Evolutionary conservation across 1,139 yeast genomes (phyloP), one percentile per base, ranked within the genome.

Genomic region (Meyerozyma smithsonii): DNA sequence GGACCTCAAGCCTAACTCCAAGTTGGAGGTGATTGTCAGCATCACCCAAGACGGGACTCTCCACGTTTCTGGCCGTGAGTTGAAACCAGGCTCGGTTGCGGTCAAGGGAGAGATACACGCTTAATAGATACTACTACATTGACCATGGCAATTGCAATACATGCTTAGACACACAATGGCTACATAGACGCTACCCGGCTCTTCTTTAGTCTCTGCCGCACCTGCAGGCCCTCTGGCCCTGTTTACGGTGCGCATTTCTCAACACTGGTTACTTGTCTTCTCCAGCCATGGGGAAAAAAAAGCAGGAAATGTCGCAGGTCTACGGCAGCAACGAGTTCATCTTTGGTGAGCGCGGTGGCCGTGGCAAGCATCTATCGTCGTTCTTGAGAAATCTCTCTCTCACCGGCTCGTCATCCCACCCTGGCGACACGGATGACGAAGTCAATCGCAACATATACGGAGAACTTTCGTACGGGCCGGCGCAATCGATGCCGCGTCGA

Each of bases 21-120:
- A 74, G 55, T 76, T 90, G 51, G 96, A 92, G 68, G 81, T 90
- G 42, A 77, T 79, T 51, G 77, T 90, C 52, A 89, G 85, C 72
- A 81, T 92, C 55, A 83, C 88, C 55, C 86, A 80, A 60, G 95
- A 87, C 43, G 90, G 95, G 55, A 77, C 79, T 54, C 75, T 92
- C 57, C 87, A 83, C 59, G 79, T 89, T 47, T 78, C 87, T 49
- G 96, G 88, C 40, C 83, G 96, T 64, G 92, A 84, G 62, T 72
- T 79, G 59, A 81, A 81, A 64, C 79, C 81, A 51, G 94, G 90
- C 36, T 71, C 71, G 34, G 65, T 62, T 45, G 74, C 74, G 38
- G 77, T 65, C 37, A 76, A 70, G 57, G 79, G 79, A 43, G 80
- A 73, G 53, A 54, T 77, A 16, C 21, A 30, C 10, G 34, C 30